Percentiles rank a stretch among this genome's conserved stretches.
phyloP scores from a whole-genome alignment of 371 early-diverging fungal species.

The Zychaea mexicana region DNA sequence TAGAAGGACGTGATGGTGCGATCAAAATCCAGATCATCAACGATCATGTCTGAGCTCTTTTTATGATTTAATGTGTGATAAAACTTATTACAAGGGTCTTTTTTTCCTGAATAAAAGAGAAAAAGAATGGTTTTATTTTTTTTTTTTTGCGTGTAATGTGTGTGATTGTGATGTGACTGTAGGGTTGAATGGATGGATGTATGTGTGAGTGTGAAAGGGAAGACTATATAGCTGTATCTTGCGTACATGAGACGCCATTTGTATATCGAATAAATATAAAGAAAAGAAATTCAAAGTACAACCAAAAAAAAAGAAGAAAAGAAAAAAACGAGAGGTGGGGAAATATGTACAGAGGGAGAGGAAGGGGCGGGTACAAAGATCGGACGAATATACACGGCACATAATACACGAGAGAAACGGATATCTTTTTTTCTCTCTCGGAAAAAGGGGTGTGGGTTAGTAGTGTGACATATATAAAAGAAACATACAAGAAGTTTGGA shows the following conservation, averaged over 20 bases:
- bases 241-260: background rate
- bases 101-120: background rate
- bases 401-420: no score
- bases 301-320: conserved; percentile 2
- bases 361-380: background rate
- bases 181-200: background rate
- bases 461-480: conserved; percentile 1
- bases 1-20: conserved; percentile 39
- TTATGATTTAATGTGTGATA: no score
- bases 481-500: background rate
- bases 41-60: background rate
- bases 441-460: background rate
- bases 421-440: background rate
- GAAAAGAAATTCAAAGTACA: conserved; percentile 5
- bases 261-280: background rate
- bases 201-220: background rate
- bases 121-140: background rate
- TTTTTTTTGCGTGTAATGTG: background rate
- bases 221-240: background rate
- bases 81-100: no score
- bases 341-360: conserved; percentile 1
- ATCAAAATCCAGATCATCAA: conserved; percentile 47
- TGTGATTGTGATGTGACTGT: background rate
- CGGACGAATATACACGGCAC: no score
- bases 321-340: conserved; percentile 5